These are phyloP conservation scores for Lepidium campestre DNA, from an alignment of 441 rosid genomes.

Conservation along the genomic window DNA sequence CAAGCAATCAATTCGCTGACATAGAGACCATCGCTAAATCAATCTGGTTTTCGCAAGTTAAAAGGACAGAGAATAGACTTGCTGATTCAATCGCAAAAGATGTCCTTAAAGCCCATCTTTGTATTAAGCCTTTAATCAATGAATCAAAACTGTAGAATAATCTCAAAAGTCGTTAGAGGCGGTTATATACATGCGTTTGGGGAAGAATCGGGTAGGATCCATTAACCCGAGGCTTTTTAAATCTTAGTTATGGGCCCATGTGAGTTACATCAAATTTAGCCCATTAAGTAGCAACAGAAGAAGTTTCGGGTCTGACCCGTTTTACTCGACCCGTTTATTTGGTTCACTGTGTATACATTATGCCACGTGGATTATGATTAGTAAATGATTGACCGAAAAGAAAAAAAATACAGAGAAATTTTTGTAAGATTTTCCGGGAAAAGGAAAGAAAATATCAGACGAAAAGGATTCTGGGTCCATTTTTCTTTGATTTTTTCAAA, in stretches of 20 bases:
- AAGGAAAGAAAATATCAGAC: slow-evolving; percentile 23
- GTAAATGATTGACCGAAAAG: neutral
- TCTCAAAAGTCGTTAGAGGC: no score
- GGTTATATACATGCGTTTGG: no score
- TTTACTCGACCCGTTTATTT: neutral
- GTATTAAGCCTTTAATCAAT: no score
- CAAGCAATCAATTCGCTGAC: no score
- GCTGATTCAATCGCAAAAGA: no score
- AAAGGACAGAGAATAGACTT: no score
- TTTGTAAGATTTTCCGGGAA: slow-evolving; percentile 27
- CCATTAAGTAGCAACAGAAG: neutral
- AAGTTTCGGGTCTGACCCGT: neutral
- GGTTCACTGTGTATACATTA: neutral
- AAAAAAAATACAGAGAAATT: neutral
- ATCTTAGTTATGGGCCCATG: neutral
- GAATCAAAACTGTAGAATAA: no score
- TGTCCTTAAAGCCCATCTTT: no score
- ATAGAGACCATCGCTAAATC: no score
- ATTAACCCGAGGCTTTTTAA: neutral
- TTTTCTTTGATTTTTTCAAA: neutral
- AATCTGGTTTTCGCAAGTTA: no score
- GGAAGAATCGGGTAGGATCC: neutral
- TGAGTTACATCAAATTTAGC: neutral
- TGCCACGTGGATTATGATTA: slow-evolving; percentile 13
- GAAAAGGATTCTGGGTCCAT: slow-evolving; percentile 16